Conservation (phyloP, 2,329 filamentous ascomycete genomes). For the Cadophora gregata region DNA sequence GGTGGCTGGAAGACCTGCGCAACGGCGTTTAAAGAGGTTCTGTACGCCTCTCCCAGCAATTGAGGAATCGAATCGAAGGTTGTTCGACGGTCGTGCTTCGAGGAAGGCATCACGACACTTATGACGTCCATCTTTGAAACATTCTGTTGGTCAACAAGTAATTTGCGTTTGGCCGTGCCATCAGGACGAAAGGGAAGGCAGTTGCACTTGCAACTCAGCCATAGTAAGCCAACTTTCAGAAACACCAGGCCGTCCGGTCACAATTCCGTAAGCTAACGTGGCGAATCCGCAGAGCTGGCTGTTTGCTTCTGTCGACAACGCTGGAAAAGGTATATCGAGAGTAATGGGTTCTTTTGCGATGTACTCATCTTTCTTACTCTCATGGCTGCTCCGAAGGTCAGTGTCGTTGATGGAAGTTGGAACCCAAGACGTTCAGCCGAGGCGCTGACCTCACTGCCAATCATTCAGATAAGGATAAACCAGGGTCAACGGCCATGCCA, state of each 20-base stretch:
- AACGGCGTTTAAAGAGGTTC: conserved; percentile 56
- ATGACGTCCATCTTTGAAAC: conserved; percentile 63
- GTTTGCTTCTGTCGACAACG: conserved; percentile 64
- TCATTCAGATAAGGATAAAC: conserved; percentile 7
- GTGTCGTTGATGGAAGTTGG: conserved; percentile 3
- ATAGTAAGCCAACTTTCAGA: conserved; percentile 63
- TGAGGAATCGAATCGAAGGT: conserved; percentile 52
- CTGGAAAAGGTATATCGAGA: conserved; percentile 62
- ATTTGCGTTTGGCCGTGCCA: conserved; percentile 60
- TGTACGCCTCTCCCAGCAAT: conserved; percentile 57
- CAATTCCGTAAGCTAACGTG: conserved; percentile 62
- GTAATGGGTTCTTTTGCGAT: conserved; percentile 63
- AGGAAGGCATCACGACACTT: conserved; percentile 57
- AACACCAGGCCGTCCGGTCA: conserved; percentile 60
- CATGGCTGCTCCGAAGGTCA: no score
- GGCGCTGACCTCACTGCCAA: conserved; percentile 12
- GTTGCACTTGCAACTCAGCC: conserved; percentile 55
- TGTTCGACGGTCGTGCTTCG: conserved; percentile 56
- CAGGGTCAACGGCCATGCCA: neutral
- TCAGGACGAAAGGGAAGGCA: conserved; percentile 59
- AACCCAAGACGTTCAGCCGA: conserved; percentile 13
- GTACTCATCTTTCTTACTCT: no score
- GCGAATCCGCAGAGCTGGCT: conserved; percentile 64
- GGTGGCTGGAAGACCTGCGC: conserved; percentile 53
- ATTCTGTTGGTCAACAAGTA: conserved; percentile 57